Conservation (phyloP, 352 stramenopile species). For the Pythium vanterpoolii region DNA sequence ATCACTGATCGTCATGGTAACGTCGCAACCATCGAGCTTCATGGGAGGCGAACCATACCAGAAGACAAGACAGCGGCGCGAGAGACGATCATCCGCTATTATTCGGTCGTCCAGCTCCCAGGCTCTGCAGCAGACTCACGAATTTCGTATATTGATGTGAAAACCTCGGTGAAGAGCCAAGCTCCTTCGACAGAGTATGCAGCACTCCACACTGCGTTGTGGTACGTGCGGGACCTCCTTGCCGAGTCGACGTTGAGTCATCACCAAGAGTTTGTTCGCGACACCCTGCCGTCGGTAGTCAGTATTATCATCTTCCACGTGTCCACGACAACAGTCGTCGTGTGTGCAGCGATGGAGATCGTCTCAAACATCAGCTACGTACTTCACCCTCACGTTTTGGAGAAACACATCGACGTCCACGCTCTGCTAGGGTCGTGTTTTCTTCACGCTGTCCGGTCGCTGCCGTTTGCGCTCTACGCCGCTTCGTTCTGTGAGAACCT, state of each 20-base stretch:
- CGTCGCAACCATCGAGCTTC: background rate
- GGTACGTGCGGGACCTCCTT: background rate
- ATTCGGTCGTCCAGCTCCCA: background rate
- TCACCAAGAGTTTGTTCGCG: background rate
- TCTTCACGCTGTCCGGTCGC: slow-evolving; percentile 10
- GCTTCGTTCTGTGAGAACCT: slow-evolving; percentile 22
- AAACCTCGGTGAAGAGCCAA: slow-evolving; percentile 10
- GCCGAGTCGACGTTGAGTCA: background rate
- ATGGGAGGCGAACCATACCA: background rate
- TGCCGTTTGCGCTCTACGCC: slow-evolving; percentile 17
- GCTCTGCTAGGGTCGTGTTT: slow-evolving; percentile 12
- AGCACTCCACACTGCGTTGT: slow-evolving; percentile 4
- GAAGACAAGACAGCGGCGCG: background rate
- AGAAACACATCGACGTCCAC: background rate
- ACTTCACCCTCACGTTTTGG: background rate
- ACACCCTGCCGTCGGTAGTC: slow-evolving; percentile 2
- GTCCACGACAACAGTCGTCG: slow-evolving; percentile 13
- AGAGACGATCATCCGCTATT: background rate
- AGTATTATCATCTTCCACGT: slow-evolving; percentile 19
- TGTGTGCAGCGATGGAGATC: slow-evolving; percentile 24
- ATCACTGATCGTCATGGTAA: background rate
- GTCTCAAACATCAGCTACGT: slow-evolving; percentile 17
- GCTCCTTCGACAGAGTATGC: slow-evolving; percentile 2
- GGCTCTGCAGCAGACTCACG: background rate
- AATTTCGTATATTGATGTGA: slow-evolving; percentile 13